Base-by-base conservation (phyloP, 306 rosid species). In the Delonix regia region DNA sequence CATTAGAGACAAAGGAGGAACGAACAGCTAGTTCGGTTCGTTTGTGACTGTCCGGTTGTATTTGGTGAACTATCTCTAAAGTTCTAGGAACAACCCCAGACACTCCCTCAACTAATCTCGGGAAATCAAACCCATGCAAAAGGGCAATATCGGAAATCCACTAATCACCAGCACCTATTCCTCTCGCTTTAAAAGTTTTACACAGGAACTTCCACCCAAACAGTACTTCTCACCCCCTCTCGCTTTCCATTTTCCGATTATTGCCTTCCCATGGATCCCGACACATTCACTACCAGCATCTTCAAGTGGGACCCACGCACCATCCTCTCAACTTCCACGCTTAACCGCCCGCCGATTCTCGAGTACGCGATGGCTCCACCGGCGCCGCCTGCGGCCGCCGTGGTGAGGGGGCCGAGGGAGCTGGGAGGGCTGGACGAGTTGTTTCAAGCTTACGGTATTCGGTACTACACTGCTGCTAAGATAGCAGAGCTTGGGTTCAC, bases 401-500 rank as follows among this genome's bases (percentile, higher is more conserved):
- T 81, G 0, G 55, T 44, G 14, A n/a, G 83, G 57, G 30, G 21
- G 1, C 80, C 87, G 0, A 79, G 89, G 65, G 91, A 88, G 64
- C 63, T 89, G 1, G 92, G 88, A 1, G 98, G 98, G 0, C 84
- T 95, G 41, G 99, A 93, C 57, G 92, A 93, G 33, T 74, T 95
- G 28, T 93, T 93, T 86, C 96, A 91, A 42, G 92, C 96, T 11
- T 95, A 95, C 71, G 99, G 99, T 0, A 89, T 95, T 36, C 51
- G 98, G 30, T 89, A 83, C 90, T 91, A 74, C 90, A 95, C 99
- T 21, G 97, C 89, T 25, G 91, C 92, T 16, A 95, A 89, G 83
- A 91, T 95, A 36, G 94, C 98, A 0, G 98, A 95, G 84, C 96
- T 95, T 0, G 99, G 99, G 0, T 93, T 95, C 88, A 95, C 99